Evolutionary conservation across 306 rosid species (phyloP).

Genomic region (Acmispon strigosus): DNA sequence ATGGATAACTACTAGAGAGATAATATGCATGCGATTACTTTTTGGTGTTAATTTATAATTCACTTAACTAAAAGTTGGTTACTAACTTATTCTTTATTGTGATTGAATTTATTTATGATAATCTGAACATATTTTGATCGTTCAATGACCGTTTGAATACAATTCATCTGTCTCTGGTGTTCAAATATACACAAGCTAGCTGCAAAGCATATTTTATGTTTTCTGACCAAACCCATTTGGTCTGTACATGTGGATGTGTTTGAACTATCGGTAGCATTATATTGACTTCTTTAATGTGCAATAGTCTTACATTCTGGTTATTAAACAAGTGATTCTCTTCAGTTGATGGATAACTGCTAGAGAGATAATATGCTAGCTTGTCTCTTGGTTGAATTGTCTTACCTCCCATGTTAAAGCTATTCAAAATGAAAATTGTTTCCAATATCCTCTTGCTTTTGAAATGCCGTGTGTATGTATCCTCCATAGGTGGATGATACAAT

Average conservation of each 20-base stretch:
- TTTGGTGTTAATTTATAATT: constrained; percentile 6
- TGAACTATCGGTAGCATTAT: too few relatives aligned
- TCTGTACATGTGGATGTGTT: too few relatives aligned
- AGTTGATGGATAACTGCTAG: too few relatives aligned
- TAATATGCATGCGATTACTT: constrained; percentile 14
- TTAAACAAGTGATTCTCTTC: too few relatives aligned
- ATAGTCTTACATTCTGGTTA: too few relatives aligned
- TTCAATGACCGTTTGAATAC: neutral
- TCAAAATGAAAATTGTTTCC: neutral
- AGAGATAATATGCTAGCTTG: neutral
- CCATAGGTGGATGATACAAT: neutral
- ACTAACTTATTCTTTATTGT: neutral
- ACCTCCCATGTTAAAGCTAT: neutral
- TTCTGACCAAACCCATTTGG: too few relatives aligned
- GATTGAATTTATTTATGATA: neutral
- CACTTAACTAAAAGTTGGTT: neutral
- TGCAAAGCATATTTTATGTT: too few relatives aligned
- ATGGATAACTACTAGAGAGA: constrained; percentile 14
- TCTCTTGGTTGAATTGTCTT: neutral
- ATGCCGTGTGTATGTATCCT: neutral
- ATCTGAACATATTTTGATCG: neutral
- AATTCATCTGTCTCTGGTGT: neutral
- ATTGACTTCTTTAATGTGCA: too few relatives aligned
- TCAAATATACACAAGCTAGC: too few relatives aligned
- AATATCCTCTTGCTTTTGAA: neutral